Evolutionary conservation across 2,329 filamentous ascomycete genomes (phyloP).

Genomic region (Verruconis gallopava): DNA sequence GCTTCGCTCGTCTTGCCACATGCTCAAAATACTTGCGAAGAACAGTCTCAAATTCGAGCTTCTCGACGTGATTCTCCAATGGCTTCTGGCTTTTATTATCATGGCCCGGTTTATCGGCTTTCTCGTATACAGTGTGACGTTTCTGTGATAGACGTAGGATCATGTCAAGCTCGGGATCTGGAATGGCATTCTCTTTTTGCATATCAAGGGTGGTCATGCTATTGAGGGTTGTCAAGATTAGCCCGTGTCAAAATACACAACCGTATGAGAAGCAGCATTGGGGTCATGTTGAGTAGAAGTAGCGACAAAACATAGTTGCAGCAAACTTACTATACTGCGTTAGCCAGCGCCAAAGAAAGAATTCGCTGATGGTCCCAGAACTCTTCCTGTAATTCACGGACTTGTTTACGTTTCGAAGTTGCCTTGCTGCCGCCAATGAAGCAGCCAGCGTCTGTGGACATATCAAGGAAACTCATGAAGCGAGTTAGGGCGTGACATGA

Average conservation of each 20-base stretch:
- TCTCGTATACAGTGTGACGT: conserved; percentile 5
- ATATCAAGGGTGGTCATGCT: conserved; percentile 9
- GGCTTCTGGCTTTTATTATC: conserved; percentile 2
- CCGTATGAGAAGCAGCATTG: no score
- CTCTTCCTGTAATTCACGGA: conserved; percentile 5
- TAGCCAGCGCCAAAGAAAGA: conserved; percentile 5
- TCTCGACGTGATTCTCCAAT: conserved; percentile 1
- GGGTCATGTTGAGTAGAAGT: no score
- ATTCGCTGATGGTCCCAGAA: conserved; percentile 8
- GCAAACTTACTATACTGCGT: conserved; percentile 9
- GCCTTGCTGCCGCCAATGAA: not conserved
- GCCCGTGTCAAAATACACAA: no score
- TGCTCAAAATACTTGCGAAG: conserved; percentile 9
- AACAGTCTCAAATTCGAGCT: conserved; percentile 7
- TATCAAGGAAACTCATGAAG: not conserved
- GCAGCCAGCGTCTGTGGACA: conserved; percentile 2
- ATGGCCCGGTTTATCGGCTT: not conserved
- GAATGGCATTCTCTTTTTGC: conserved; percentile 1
- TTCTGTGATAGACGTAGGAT: conserved; percentile 7
- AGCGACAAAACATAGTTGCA: no score
- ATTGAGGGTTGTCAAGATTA: no score
- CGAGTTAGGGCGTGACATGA: conserved; percentile 6
- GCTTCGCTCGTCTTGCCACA: not conserved
- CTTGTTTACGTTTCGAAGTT: conserved; percentile 6
- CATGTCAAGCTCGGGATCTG: conserved; percentile 3